These are phyloP conservation scores for Hyphopichia khmerensis DNA, from an alignment of 1,139 yeast species.

Conservation along the genomic window DNA sequence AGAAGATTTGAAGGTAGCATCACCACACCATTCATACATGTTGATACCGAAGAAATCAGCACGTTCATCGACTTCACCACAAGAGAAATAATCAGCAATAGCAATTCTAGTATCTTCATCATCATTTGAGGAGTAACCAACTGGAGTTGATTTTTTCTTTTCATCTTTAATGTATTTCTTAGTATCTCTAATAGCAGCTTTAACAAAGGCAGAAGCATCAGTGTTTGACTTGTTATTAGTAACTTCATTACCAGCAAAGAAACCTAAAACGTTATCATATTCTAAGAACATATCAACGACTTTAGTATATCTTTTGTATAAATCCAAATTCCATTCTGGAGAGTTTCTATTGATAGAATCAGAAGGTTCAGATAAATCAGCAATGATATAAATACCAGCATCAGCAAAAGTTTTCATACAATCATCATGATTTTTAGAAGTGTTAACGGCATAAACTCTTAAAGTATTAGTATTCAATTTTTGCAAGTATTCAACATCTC, in stretches of 20 bases:
- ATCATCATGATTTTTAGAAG: constrained; percentile 58
- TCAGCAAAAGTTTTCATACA: constrained; percentile 68
- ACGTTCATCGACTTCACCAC: constrained; percentile 63
- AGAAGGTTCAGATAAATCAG: constrained; percentile 70
- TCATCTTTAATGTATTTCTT: constrained; percentile 68
- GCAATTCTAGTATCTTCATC: constrained; percentile 67
- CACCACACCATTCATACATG: constrained; percentile 97
- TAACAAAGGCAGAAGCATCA: constrained; percentile 79
- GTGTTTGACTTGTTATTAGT: constrained; percentile 72
- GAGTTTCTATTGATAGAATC: constrained; percentile 58
- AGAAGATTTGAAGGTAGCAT: constrained; percentile 57
- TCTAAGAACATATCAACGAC: constrained; percentile 71
- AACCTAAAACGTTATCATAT: constrained; percentile 78
- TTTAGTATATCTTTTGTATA: constrained; percentile 69
- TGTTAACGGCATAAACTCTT: constrained; percentile 73
- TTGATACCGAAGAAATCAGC: constrained; percentile 94
- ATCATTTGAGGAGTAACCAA: constrained; percentile 89
- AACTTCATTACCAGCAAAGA: constrained; percentile 92
- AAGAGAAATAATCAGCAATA: constrained; percentile 79
- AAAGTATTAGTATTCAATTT: constrained; percentile 63
- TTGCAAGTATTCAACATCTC: constrained; percentile 75
- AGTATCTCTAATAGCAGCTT: constrained; percentile 86
- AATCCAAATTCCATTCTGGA: constrained; percentile 63
- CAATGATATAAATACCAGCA: constrained; percentile 78
- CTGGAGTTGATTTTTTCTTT: constrained; percentile 72